Conservation (phyloP, 768 basidiomycete genomes). For the Russula abietina region DNA sequence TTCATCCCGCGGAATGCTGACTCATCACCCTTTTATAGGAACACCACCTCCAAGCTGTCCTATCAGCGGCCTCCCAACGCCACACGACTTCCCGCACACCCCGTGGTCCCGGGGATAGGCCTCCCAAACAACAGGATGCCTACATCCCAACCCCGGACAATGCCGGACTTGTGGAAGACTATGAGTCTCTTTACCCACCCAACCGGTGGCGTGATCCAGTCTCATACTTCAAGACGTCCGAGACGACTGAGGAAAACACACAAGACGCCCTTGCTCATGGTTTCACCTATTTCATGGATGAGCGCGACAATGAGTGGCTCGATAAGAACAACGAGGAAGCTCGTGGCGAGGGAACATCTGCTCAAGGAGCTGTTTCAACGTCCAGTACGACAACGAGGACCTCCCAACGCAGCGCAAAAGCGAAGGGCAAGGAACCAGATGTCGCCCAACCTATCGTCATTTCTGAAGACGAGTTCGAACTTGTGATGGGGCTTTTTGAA, state of each 20-base stretch:
- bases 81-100: slow-evolving; percentile 38
- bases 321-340: slow-evolving; percentile 86
- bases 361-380: slow-evolving; percentile 60
- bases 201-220: slow-evolving; percentile 69
- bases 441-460: slow-evolving; percentile 56
- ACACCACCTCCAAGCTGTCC: slow-evolving; percentile 52
- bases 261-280: slow-evolving; percentile 59
- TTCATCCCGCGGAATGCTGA: slow-evolving; percentile 49
- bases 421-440: slow-evolving; percentile 82
- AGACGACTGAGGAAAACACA: slow-evolving; percentile 76
- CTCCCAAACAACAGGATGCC: slow-evolving; percentile 44
- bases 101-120: slow-evolving; percentile 33
- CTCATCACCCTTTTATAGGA: slow-evolving; percentile 42
- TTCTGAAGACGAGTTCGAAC: slow-evolving; percentile 88
- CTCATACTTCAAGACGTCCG: slow-evolving; percentile 74
- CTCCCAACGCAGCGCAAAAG: slow-evolving; percentile 57
- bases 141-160: slow-evolving; percentile 94
- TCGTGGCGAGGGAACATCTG: slow-evolving; percentile 77
- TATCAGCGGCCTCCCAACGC: slow-evolving; percentile 49
- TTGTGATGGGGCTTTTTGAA: slow-evolving; percentile 93
- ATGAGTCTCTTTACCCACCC: slow-evolving; percentile 66
- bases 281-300: slow-evolving; percentile 91
- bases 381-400: slow-evolving; percentile 51
- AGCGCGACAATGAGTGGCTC: slow-evolving; percentile 92
- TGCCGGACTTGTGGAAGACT: slow-evolving; percentile 71